A percentile compares a stretch with the other conserved stretches of the same genome.
Conservation (phyloP, 345 rosid species). For the Salix brachista region DNA sequence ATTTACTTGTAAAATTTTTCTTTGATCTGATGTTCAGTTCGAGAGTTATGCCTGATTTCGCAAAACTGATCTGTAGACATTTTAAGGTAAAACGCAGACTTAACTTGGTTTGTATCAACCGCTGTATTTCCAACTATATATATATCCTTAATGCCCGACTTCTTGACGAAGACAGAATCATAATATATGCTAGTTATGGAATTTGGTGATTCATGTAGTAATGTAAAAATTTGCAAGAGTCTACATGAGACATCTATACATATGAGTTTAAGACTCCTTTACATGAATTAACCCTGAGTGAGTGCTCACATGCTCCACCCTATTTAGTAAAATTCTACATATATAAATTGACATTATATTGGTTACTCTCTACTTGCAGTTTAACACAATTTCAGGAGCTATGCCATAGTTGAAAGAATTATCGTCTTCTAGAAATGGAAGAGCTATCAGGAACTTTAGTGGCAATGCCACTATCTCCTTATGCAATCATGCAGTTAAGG, state of each 20-base stretch:
- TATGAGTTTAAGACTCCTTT: not conserved
- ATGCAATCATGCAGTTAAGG: not conserved
- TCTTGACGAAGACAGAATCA: not conserved
- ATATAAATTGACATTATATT: not conserved
- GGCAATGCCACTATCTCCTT: not conserved
- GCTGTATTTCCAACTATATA: not conserved
- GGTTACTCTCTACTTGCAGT: constrained; percentile 29
- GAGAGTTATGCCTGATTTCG: too few species aligned
- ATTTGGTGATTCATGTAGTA: not conserved
- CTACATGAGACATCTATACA: not conserved
- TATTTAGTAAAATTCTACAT: not conserved
- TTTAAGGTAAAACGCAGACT: too few species aligned
- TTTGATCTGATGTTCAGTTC: too few species aligned
- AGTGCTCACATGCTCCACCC: too few species aligned
- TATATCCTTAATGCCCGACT: not conserved
- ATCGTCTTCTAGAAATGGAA: not conserved
- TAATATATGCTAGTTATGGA: not conserved
- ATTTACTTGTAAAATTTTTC: too few species aligned
- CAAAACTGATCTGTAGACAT: too few species aligned
- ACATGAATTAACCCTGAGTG: not conserved
- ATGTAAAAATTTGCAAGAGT: not conserved
- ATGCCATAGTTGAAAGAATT: constrained; percentile 28
- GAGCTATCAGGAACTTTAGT: constrained; percentile 3
- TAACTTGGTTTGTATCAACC: not conserved
- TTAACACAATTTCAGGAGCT: constrained; percentile 51